Evolutionary conservation across 2,329 filamentous ascomycete species (phyloP), one percentile per base, ranked within the genome.

Genomic region (Gnomoniopsis sp.): DNA sequence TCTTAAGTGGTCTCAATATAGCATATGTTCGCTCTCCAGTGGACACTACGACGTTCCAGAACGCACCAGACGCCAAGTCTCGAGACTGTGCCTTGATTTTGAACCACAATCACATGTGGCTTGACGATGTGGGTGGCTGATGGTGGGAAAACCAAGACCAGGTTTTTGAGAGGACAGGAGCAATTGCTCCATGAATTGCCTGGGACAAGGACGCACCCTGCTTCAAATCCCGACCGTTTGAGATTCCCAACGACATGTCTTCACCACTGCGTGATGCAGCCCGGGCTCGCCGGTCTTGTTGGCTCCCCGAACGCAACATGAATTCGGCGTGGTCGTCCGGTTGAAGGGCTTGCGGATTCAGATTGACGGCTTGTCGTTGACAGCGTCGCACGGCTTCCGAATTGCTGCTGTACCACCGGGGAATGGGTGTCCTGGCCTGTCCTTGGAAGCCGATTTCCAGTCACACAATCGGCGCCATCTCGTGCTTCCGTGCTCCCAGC

Each of bases 51-150:
- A 19, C 43, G 43, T 46, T 46, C n/a, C 43, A 46, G 43, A 17
- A 2, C 43, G 43, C 14, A n/a, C 50, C 22, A 36, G 14, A 10
- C 36, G 14, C 8, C 26, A 30, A 30, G 26, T 30, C 26, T 30
- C n/a, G 26, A 30, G 26, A 30, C 26, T 30, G 38, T 53, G 51
- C 51, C 51, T 53, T 53, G 51, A 46, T 53, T 46, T 22, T 14
- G 22, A 23, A 17, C 51, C n/a, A 10, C 22, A 12, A 34, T 30
- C 23, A 43, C 22, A 46, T 46, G 51, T 53, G 51, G 51, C 51
- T 53, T 53, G 51, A 46, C 11, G 2, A 14, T n/a, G 22, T 34
- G 41, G 34, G 51, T 53, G 51, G 51, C 51, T 53, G 38, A 26
- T 44, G 41, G 38, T 43, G 21, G 38, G 14, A n/a, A 4, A 41